Evolutionary conservation across 148 eudicot species (phyloP).

Genomic region (Amaranthus cruentus): DNA sequence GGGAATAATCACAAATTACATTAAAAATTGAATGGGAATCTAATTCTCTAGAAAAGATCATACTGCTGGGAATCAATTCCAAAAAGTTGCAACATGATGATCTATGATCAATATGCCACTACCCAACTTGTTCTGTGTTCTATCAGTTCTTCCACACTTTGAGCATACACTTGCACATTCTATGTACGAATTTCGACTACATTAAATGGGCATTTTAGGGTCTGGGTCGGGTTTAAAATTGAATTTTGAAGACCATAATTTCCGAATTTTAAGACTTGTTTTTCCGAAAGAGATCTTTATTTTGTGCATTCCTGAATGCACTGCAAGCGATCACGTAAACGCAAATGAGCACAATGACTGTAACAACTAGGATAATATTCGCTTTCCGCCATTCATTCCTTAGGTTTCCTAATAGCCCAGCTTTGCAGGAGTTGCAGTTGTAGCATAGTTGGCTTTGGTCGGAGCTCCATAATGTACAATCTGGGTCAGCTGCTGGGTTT

Average conservation of each 20-base stretch:
- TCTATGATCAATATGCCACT: neutral
- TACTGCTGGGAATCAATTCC: neutral
- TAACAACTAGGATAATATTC: conserved; percentile 62
- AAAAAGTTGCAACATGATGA: neutral
- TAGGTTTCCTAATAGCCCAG: conserved; percentile 82
- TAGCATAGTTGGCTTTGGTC: conserved; percentile 87
- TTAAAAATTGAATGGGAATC: conserved; percentile 4
- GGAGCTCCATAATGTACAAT: conserved; percentile 69
- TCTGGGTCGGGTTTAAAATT: too few relatives aligned
- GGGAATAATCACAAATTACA: neutral
- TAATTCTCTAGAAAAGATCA: neutral
- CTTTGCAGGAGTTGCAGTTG: conserved; percentile 80
- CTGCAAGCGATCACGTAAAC: conserved; percentile 87
- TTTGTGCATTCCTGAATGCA: conserved; percentile 80
- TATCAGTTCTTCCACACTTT: conserved; percentile 3
- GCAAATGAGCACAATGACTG: conserved; percentile 73
- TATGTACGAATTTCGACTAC: conserved; percentile 15
- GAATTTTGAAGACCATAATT: neutral
- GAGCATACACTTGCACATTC: conserved; percentile 8
- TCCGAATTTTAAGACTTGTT: neutral
- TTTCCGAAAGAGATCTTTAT: conserved; percentile 71
- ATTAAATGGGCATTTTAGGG: too few relatives aligned
- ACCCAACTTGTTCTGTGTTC: conserved; percentile 12
- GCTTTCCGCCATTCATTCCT: conserved; percentile 85
- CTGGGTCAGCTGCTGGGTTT: conserved; percentile 49